Percentiles rank a stretch among this genome's conserved stretches.
phyloP scores from a whole-genome alignment of 139 green algal species.

The Chlorella sorokiniana region DNA sequence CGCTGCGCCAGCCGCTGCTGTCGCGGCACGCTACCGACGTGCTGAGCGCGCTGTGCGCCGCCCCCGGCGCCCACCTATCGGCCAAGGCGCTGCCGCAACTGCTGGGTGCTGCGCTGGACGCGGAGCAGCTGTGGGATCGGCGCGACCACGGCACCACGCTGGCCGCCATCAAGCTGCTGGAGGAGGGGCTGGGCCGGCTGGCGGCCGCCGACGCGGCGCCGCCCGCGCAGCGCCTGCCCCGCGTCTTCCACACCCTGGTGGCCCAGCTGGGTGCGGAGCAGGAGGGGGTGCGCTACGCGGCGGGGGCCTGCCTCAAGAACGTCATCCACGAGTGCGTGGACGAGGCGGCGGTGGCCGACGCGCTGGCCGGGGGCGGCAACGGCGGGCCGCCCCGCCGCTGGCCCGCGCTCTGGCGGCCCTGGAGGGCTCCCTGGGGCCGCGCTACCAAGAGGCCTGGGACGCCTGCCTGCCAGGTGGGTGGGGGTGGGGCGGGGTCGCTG shows the following conservation, averaged over 20 bases:
- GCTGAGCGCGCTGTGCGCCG: conserved; percentile 47
- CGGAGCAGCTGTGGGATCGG: conserved; percentile 49
- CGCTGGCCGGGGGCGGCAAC: conserved; percentile 19
- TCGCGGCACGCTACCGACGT: conserved; percentile 64
- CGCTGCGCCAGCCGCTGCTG: conserved; percentile 78
- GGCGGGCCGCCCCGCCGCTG: conserved; percentile 40
- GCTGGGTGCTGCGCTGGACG: conserved; percentile 54
- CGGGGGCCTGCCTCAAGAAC: conserved; percentile 53
- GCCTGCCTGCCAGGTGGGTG: conserved; percentile 66
- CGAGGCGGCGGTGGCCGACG: conserved; percentile 38
- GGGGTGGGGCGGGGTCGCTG: neutral
- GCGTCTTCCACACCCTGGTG: conserved; percentile 65
- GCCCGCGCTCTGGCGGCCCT: conserved; percentile 68
- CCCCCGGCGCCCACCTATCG: conserved; percentile 40
- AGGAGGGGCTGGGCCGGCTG: conserved; percentile 55
- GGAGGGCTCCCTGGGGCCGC: conserved; percentile 61
- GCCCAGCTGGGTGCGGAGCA: conserved; percentile 73
- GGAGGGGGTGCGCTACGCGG: conserved; percentile 75
- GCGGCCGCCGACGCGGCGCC: conserved; percentile 48
- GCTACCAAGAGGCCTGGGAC: conserved; percentile 77
- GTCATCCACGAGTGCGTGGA: conserved; percentile 59
- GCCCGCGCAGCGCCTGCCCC: conserved; percentile 57
- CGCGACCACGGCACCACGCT: conserved; percentile 51
- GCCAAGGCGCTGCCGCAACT: conserved; percentile 58
- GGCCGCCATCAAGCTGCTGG: conserved; percentile 57